phyloP scores from a whole-genome alignment of 345 rosid genomes.

The Balakata baccata region DNA sequence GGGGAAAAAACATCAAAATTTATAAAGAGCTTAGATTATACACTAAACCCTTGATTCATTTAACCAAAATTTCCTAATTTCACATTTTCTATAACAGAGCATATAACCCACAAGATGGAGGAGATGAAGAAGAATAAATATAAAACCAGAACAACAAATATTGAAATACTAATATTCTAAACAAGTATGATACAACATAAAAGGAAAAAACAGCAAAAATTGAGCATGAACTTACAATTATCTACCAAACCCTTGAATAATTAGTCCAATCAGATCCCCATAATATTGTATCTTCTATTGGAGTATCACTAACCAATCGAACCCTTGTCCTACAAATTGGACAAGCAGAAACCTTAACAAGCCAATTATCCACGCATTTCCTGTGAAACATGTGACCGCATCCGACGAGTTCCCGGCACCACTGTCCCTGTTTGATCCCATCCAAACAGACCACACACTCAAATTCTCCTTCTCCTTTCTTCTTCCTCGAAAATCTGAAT shows the following conservation, averaged over 20 bases:
- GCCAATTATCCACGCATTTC: conserved; percentile 80
- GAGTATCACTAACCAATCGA: conserved; percentile 12
- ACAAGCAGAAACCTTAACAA: conserved; percentile 63
- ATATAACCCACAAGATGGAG: not conserved
- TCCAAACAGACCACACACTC: conserved; percentile 81
- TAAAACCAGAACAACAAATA: not conserved
- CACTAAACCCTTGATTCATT: too few species aligned
- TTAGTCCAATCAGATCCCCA: conserved; percentile 27
- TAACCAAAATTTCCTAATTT: not conserved
- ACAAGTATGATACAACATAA: not conserved
- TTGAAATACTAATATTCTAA: not conserved
- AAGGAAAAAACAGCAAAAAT: not conserved
- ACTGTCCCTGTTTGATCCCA: conserved; percentile 63
- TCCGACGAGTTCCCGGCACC: conserved; percentile 65
- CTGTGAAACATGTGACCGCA: conserved; percentile 83
- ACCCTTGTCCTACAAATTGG: conserved; percentile 65
- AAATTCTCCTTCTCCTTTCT: conserved; percentile 20
- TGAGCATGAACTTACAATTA: conserved; percentile 22
- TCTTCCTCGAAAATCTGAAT: conserved; percentile 40
- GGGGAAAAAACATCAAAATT: not conserved
- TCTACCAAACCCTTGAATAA: conserved; percentile 32
- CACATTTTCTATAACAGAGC: not conserved
- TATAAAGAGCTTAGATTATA: too few species aligned
- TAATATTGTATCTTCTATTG: conserved; percentile 18
- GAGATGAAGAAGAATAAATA: not conserved